These are phyloP conservation scores for Pestalotiopsis sp. DNA, from an alignment of 2,329 filamentous ascomycete species.

Conservation along the genomic window DNA sequence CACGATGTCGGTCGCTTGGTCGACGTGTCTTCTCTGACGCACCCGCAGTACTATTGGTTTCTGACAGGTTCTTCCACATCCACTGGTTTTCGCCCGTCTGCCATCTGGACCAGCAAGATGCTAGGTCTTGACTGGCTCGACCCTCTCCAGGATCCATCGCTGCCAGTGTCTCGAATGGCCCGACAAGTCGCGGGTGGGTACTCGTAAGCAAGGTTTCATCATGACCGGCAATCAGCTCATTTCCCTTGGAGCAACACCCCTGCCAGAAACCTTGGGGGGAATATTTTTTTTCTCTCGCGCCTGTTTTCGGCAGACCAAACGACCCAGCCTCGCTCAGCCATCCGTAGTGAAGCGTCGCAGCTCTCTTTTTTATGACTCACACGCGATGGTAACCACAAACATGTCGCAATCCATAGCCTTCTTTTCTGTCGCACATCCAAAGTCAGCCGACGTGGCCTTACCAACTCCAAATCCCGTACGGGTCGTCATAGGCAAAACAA, in stretches of 20 bases:
- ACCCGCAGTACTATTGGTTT: not conserved
- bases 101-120: not conserved
- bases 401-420: slow-evolving; percentile 10
- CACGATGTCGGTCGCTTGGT: not conserved
- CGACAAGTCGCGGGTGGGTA: slow-evolving; percentile 14
- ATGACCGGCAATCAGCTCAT: slow-evolving; percentile 18
- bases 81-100: not conserved
- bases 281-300: not conserved
- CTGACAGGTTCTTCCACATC: not conserved
- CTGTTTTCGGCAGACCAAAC: slow-evolving; percentile 6
- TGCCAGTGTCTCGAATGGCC: slow-evolving; percentile 12
- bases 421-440: not conserved
- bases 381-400: slow-evolving; percentile 9
- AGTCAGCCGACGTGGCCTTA: slow-evolving; percentile 1
- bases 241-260: slow-evolving; percentile 14
- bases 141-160: slow-evolving; percentile 7
- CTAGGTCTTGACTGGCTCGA: not conserved
- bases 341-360: slow-evolving; percentile 3
- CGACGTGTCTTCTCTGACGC: not conserved
- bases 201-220: slow-evolving; percentile 17
- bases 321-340: slow-evolving; percentile 17
- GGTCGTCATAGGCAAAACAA: not conserved
- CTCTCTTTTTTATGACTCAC: slow-evolving; percentile 9
- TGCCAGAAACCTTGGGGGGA: slow-evolving; percentile 5
- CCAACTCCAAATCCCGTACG: not conserved